Percentiles rank a stretch among this genome's conserved stretches.
Conservation (phyloP, 2,329 filamentous ascomycete genomes). For the Exophiala dermatitidis region DNA sequence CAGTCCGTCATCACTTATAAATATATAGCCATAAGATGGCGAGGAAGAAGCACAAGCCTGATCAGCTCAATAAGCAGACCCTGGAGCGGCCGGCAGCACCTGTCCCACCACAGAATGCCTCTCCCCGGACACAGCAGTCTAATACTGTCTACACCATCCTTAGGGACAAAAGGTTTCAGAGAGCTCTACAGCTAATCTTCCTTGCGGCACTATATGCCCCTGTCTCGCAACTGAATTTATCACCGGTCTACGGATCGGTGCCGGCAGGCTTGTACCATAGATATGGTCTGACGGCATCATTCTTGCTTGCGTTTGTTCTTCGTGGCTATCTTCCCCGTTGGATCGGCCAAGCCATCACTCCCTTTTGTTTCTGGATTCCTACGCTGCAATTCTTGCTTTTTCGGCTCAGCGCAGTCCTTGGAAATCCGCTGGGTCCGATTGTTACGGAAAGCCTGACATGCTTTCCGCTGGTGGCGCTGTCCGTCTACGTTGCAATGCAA, state of each 20-base stretch:
- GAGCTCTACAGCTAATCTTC: slow-evolving; percentile 33
- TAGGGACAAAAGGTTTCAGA: slow-evolving; percentile 15
- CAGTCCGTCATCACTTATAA: no score
- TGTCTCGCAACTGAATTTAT: slow-evolving; percentile 59
- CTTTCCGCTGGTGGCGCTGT: slow-evolving; percentile 60
- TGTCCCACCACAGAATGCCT: background rate
- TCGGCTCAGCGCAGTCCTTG: slow-evolving; percentile 57
- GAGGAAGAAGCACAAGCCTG: slow-evolving; percentile 1
- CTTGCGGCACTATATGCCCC: slow-evolving; percentile 38
- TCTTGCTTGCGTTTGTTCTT: slow-evolving; percentile 65
- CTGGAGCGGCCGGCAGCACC: background rate
- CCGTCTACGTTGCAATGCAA: slow-evolving; percentile 57
- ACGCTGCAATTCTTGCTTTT: slow-evolving; percentile 65
- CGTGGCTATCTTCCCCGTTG: slow-evolving; percentile 44
- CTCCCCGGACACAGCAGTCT: background rate
- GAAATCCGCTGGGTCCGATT: slow-evolving; percentile 64
- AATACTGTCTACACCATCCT: slow-evolving; percentile 5
- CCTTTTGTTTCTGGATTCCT: slow-evolving; percentile 70
- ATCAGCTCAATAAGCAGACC: background rate
- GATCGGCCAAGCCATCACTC: slow-evolving; percentile 49
- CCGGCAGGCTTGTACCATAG: slow-evolving; percentile 67
- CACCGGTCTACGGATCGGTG: slow-evolving; percentile 82
- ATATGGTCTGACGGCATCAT: slow-evolving; percentile 57
- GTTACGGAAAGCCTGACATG: slow-evolving; percentile 67
- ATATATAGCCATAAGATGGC: background rate